These are phyloP conservation scores for Penicillium manginii DNA, from an alignment of 495 filamentous ascomycete species.

Conservation along the genomic window DNA sequence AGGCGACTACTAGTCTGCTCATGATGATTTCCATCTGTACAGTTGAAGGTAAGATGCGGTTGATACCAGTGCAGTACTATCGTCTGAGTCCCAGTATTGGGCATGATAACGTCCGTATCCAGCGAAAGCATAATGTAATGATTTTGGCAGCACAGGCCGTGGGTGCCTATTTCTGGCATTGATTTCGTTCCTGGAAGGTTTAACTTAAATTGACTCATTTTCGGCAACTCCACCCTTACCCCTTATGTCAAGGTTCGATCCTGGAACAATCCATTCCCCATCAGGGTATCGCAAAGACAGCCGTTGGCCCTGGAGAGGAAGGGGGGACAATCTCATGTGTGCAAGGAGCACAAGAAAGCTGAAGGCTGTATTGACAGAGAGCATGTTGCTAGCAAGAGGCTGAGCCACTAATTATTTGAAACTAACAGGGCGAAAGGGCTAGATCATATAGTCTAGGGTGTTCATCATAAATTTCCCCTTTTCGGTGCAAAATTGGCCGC, in stretches of 20 bases:
- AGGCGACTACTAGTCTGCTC: background rate
- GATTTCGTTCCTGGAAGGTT: constrained; percentile 10
- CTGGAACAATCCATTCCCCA: constrained; percentile 16
- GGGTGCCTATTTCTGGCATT: constrained; percentile 27
- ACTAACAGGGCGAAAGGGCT: no score
- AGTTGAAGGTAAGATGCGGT: constrained; percentile 24
- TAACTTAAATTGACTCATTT: background rate
- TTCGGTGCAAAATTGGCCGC: background rate
- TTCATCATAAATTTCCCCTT: background rate
- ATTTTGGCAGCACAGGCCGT: constrained; percentile 12
- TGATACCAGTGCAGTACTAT: constrained; percentile 47
- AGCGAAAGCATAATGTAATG: constrained; percentile 38
- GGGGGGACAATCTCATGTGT: background rate
- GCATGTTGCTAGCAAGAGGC: background rate
- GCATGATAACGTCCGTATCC: constrained; percentile 39
- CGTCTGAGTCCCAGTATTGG: constrained; percentile 23
- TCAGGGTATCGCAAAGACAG: constrained; percentile 20
- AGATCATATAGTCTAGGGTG: no score
- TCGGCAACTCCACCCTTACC: constrained; percentile 4
- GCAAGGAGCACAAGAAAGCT: background rate
- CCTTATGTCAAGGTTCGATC: constrained; percentile 14
- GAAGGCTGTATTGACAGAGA: background rate
- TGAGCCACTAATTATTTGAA: no score
- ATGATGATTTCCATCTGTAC: constrained; percentile 1
- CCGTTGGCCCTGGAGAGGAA: constrained; percentile 1